phyloP scores from a whole-genome alignment of 2,329 filamentous ascomycete genomes.

The Hypoxylon sp. region DNA sequence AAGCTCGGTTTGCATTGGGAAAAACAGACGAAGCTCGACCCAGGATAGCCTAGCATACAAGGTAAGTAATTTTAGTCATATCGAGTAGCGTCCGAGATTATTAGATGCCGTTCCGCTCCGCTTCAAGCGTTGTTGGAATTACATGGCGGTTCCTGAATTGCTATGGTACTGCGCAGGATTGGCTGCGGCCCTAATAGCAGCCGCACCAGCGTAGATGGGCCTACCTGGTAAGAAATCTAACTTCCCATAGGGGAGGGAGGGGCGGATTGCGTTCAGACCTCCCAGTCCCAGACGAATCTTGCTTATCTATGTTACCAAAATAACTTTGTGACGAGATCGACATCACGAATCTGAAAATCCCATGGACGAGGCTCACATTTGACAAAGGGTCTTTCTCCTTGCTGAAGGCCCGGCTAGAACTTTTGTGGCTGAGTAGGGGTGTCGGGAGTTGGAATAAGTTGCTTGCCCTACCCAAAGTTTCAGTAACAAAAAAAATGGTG shows the following conservation, averaged over 20 bases:
- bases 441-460: constrained; percentile 28
- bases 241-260: constrained; percentile 1
- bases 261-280: constrained; percentile 19
- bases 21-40: constrained; percentile 6
- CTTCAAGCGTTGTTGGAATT: constrained; percentile 32
- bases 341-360: constrained; percentile 35
- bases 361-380: constrained; percentile 34
- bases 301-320: constrained; percentile 21
- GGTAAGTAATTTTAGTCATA: constrained; percentile 29
- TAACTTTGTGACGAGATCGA: constrained; percentile 29
- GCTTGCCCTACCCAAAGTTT: constrained; percentile 31
- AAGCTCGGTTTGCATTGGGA: constrained; percentile 8
- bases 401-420: constrained; percentile 44
- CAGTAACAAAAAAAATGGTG: constrained; percentile 6
- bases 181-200: constrained; percentile 13
- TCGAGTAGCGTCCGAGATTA: constrained; percentile 29
- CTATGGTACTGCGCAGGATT: constrained; percentile 27
- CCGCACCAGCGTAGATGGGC: constrained; percentile 21
- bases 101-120: constrained; percentile 41
- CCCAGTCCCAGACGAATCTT: background rate
- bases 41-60: constrained; percentile 12
- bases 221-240: no score
- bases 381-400: constrained; percentile 29
- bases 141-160: constrained; percentile 36
- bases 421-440: constrained; percentile 45